These are phyloP conservation scores for Brassica hybrid DNA, from an alignment of 441 rosid genomes.

Conservation along the genomic window DNA sequence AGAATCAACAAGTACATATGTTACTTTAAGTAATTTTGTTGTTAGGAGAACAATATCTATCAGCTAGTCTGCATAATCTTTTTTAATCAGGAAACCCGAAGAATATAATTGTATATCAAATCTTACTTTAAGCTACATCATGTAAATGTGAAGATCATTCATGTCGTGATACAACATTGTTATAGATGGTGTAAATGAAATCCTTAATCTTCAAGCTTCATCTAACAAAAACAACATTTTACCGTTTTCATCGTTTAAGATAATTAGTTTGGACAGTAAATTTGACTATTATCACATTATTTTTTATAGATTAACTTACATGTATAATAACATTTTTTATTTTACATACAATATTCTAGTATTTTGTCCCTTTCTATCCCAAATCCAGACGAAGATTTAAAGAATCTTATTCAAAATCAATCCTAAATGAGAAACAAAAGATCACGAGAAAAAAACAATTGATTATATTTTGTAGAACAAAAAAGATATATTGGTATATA, in stretches of 20 bases:
- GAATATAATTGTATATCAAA: not conserved
- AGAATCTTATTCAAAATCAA: conserved; percentile 29
- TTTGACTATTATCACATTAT: not conserved
- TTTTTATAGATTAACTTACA: not conserved
- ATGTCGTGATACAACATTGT: not conserved
- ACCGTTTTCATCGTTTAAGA: not conserved
- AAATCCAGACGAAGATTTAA: conserved; percentile 29
- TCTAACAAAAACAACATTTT: not conserved
- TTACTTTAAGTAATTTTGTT: not conserved
- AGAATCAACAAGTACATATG: not conserved
- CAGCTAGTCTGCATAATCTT: not conserved
- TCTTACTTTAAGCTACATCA: not conserved
- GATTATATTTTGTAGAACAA: not conserved
- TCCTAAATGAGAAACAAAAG: conserved; percentile 25
- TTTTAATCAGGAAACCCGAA: not conserved
- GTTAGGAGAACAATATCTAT: not conserved
- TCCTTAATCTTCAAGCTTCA: not conserved
- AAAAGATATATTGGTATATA: conserved; percentile 12
- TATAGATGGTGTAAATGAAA: not conserved
- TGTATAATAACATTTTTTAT: not conserved
- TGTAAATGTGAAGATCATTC: not conserved
- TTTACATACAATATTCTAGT: conserved; percentile 2
- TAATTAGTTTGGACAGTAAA: not conserved
- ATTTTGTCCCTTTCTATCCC: conserved; percentile 1
- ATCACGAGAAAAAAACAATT: not conserved